Base-by-base conservation (phyloP, 2,329 filamentous ascomycete genomes). In the Arthrobotrys megalospora region DNA sequence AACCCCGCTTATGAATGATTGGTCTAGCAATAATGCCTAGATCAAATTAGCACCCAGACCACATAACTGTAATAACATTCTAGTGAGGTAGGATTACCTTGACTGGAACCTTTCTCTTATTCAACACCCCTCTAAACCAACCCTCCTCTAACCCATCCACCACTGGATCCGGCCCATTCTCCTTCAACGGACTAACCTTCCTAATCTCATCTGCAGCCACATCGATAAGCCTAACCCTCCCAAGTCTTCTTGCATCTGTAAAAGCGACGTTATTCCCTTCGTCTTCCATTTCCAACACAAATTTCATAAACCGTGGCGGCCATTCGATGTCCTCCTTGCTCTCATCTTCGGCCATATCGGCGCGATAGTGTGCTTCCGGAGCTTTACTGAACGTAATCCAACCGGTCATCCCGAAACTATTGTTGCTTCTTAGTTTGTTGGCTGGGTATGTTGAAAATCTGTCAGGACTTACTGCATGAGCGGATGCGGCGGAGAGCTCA, bases 161-260 rank as follows among this genome's bases (percentile, higher is more conserved):
- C 0, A 98, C 91, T 0, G 96, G 96, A 85, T 99, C 96, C 0
- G 96, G 95, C 0, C 96, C 96, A 82, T 98, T 97, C 83, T 97
- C 93, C 41, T 92, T 92, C 1, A 99, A 86, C 0, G 96, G 96
- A 0, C 90, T 90, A 75, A 91, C 86, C 19, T 91, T 88, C 67
- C 95, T 87, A 81, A 98, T 96, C 38, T 93, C 87, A 1, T 90
- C 94, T 2, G 79, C 78, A 4, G 90, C 89, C 80, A 92, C 96
- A 84, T 97, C 89, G 4, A 99, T 90, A 11, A 98, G 87, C 11
- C 94, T 88, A 48, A 98, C 89, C 58, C 95, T 89, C 14, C 89
- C 91, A 80, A 99, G 89, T 32, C 96, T 87, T 58, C 96, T 89
- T 2, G 91, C 85, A 83, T 99, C 96, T 0, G 94, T 91, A 83